phyloP scores from a whole-genome alignment of 2,329 filamentous ascomycete genomes.

The Amylocarpus encephaloides region DNA sequence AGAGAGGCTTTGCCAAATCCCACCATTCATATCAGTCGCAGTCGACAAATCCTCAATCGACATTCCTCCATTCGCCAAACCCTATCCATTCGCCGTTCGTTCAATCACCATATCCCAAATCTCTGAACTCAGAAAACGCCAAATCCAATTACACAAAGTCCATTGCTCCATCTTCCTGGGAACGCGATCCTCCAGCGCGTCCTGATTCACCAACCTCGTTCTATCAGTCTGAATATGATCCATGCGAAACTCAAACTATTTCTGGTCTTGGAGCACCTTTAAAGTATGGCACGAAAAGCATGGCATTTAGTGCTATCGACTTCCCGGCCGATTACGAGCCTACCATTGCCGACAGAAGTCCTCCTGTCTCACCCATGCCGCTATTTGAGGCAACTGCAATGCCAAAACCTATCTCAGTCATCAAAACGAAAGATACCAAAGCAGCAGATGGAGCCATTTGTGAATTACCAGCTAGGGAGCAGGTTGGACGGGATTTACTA shows the following conservation, averaged over 20 bases:
- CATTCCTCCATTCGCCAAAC: neutral
- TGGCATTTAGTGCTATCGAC: neutral
- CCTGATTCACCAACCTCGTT: slow-evolving; percentile 5
- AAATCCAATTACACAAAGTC: neutral
- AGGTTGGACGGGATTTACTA: neutral
- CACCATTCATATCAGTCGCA: neutral
- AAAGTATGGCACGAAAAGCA: neutral
- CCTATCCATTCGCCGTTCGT: neutral
- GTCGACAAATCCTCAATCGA: neutral
- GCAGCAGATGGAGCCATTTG: neutral
- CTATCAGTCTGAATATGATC: slow-evolving; percentile 5
- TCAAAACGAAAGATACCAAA: neutral
- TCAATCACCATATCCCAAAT: neutral
- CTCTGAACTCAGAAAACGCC: neutral
- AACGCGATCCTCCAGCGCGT: neutral
- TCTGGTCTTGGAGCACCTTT: neutral
- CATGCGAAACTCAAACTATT: neutral
- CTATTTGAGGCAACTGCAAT: slow-evolving; percentile 1
- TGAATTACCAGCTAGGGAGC: slow-evolving; percentile 4
- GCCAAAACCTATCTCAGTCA: slow-evolving; percentile 2
- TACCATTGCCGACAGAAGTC: neutral
- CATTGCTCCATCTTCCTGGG: slow-evolving; percentile 1
- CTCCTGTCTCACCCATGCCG: neutral
- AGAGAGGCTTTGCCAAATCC: neutral
- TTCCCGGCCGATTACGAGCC: slow-evolving; percentile 1